These are phyloP conservation scores for Candida stauntonica DNA, from an alignment of 805 yeast genomes.

Conservation along the genomic window DNA sequence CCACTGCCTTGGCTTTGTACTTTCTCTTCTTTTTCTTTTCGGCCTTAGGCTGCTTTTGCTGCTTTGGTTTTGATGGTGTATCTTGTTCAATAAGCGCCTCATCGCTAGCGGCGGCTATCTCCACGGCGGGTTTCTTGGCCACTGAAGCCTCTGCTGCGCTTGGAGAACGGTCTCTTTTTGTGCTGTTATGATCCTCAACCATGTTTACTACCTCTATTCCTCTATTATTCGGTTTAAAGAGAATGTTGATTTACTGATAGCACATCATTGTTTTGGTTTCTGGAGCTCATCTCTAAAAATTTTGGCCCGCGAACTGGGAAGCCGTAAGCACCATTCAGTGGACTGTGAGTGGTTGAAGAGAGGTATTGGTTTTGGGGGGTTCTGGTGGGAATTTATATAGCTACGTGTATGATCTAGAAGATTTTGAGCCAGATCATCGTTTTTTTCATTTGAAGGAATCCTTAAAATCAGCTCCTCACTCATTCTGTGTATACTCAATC, in stretches of 20 bases:
- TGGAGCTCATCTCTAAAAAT: constrained; percentile 12
- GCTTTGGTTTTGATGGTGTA: constrained; percentile 1
- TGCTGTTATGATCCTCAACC: neutral
- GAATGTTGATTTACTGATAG: too few relatives aligned
- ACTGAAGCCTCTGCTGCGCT: constrained; percentile 3
- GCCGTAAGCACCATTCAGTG: constrained; percentile 7
- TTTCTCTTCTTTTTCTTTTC: constrained; percentile 33
- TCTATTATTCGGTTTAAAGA: too few relatives aligned
- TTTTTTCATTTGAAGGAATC: too few relatives aligned
- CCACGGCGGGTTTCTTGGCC: constrained; percentile 8
- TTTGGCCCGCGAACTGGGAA: constrained; percentile 6
- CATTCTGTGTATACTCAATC: constrained; percentile 34
- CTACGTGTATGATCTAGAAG: too few relatives aligned
- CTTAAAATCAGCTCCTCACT: too few relatives aligned
- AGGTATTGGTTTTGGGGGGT: too few relatives aligned
- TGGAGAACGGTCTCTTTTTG: constrained; percentile 14
- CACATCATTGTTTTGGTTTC: constrained; percentile 9
- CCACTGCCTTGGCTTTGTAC: constrained; percentile 61
- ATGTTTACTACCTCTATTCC: constrained; percentile 3
- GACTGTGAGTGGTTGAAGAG: constrained; percentile 7
- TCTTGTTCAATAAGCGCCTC: neutral
- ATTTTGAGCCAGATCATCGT: too few relatives aligned
- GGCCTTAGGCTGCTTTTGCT: neutral
- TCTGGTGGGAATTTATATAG: too few relatives aligned
- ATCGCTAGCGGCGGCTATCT: neutral